Base-by-base conservation (phyloP, 2,329 filamentous ascomycete species). In the Pseudocercospora macadamiae region DNA sequence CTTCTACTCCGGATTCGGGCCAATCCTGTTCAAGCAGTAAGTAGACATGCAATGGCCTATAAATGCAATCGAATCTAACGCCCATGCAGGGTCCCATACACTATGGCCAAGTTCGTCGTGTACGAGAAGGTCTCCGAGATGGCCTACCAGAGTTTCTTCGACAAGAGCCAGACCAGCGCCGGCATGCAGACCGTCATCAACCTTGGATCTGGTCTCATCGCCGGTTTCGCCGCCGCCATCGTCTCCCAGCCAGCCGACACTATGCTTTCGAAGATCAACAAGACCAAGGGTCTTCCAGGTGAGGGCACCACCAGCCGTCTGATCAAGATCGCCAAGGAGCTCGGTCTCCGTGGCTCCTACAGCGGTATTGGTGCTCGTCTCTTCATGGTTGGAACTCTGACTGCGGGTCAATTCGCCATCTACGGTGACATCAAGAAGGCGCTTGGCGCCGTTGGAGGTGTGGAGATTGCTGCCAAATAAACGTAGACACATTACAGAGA, bases 221-320 rank as follows among this genome's bases (percentile, higher is more conserved):
- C 92, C 55, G 85, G 92, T 83, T 91, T 96, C 81, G 91, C 90
- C 71, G 91, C 91, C 71, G 91, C 91, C 74, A 76, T 93, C 71
- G 85, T 96, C 75, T 96, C 91, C 64, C 91, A 96, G 82, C 91
- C 91, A 70, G 91, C 91, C 76, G 91, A 96, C 78, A 96, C 91
- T 75, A 96, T 96, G 91, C 87, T 96, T 66, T 89, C 86, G 81
- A 95, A 93, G 86, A 95, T 96, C 84, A 96, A 96, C 89, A 95
- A 95, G 89, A 91, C 89, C 80, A 87, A 91, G 83, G 91, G 90
- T 80, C 82, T 86, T 62, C 90, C 91, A 67, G 91, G 91, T 83
- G 90, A 96, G 83, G 86, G 91, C 73, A 95, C 89, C 71, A 85
- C 85, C 75, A 84, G 82, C 77, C 88, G 91, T 78, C 80, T 96